These are phyloP conservation scores for Pseudomicrostroma phylloplanum DNA, from an alignment of 1,284 basidiomycete genomes.

Conservation along the genomic window DNA sequence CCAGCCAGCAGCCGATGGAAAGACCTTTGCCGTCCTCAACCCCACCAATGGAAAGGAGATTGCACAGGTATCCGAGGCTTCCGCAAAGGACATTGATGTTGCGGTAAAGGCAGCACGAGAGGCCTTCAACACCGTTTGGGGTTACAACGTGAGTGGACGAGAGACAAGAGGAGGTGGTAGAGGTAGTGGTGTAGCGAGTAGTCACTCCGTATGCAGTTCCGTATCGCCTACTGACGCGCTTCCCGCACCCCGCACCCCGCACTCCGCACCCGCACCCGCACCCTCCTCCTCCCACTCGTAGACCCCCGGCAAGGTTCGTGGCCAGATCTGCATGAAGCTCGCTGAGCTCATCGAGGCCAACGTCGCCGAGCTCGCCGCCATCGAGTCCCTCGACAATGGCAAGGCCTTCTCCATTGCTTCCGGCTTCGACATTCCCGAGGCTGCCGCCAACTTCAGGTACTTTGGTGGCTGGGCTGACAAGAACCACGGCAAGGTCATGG, in stretches of 20 bases:
- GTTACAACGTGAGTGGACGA: slow-evolving; percentile 24
- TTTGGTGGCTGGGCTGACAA: slow-evolving; percentile 68
- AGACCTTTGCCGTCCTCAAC: slow-evolving; percentile 45
- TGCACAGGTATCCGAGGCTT: slow-evolving; percentile 41
- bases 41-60: slow-evolving; percentile 45
- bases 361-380: slow-evolving; percentile 60
- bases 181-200: neutral
- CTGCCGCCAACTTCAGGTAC: slow-evolving; percentile 63
- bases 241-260: neutral
- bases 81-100: slow-evolving; percentile 42
- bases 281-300: neutral
- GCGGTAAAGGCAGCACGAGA: slow-evolving; percentile 43
- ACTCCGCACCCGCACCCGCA: neutral
- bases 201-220: slow-evolving; percentile 6
- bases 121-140: slow-evolving; percentile 39
- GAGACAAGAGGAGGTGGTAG: neutral
- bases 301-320: slow-evolving; percentile 60
- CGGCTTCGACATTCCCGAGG: slow-evolving; percentile 63
- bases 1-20: slow-evolving; percentile 36
- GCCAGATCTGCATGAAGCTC: slow-evolving; percentile 61
- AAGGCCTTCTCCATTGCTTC: slow-evolving; percentile 68
- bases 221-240: neutral
- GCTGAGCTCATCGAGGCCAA: slow-evolving; percentile 68
- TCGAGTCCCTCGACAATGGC: slow-evolving; percentile 62
- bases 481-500: slow-evolving; percentile 72